Percentiles rank a stretch among this genome's conserved stretches.
These are phyloP conservation scores for Plasmodium coatneyi DNA, from an alignment of 169 alveolate species.

Conservation along the genomic window DNA sequence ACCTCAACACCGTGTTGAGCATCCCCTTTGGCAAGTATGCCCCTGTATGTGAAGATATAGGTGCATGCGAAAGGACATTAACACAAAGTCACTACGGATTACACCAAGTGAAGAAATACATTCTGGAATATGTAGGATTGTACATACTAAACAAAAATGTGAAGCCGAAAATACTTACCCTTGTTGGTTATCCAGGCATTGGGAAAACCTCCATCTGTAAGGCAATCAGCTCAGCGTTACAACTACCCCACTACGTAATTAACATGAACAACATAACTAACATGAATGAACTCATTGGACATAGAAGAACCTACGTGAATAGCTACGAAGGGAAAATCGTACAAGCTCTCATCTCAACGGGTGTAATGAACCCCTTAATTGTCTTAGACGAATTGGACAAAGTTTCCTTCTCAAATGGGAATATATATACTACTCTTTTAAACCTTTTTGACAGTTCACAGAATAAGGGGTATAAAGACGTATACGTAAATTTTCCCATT, in stretches of 20 bases:
- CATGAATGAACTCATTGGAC: conserved; percentile 95
- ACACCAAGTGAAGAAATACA: conserved; percentile 92
- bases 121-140: conserved; percentile 95
- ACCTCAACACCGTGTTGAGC: conserved; percentile 29
- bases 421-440: conserved; percentile 90
- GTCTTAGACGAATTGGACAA: conserved; percentile 95
- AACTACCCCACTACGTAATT: conserved; percentile 90
- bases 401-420: conserved; percentile 85
- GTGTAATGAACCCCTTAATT: conserved; percentile 91
- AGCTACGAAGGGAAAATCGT: conserved; percentile 95
- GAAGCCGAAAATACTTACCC: conserved; percentile 93
- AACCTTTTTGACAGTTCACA: conserved; percentile 95
- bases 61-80: conserved; percentile 76
- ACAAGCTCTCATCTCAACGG: conserved; percentile 86
- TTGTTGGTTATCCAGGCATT: conserved; percentile 97
- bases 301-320: conserved; percentile 96
- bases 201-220: conserved; percentile 96
- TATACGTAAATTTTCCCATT: conserved; percentile 85
- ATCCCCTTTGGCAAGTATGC: conserved; percentile 47
- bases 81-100: conserved; percentile 94
- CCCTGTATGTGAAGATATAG: conserved; percentile 19
- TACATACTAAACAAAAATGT: conserved; percentile 78
- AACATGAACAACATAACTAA: conserved; percentile 93
- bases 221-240: conserved; percentile 91
- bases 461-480: conserved; percentile 84